Evolutionary conservation across 305 asterid genomes (phyloP).

Genomic region (Fraxinus sp.): DNA sequence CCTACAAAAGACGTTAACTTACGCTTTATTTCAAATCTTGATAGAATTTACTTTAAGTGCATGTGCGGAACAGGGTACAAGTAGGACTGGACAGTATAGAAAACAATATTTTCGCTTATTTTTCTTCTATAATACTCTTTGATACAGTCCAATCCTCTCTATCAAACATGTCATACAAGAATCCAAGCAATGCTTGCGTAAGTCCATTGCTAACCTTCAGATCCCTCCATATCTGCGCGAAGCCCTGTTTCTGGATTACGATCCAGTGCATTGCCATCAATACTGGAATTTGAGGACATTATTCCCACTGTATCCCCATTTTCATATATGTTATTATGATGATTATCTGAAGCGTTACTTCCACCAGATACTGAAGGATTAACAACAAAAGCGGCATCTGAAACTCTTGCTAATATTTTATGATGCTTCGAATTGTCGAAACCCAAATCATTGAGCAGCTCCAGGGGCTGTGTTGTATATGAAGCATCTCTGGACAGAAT

Average conservation of each 20-base stretch:
- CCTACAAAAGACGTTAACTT: slow-evolving; percentile 43
- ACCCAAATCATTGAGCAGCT: slow-evolving; percentile 91
- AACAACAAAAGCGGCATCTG: slow-evolving; percentile 47
- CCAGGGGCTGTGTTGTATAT: slow-evolving; percentile 95
- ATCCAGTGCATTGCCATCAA: slow-evolving; percentile 46
- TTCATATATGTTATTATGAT: slow-evolving; percentile 41
- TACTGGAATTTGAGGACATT: slow-evolving; percentile 29
- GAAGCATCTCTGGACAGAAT: slow-evolving; percentile 82
- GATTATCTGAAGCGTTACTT: slow-evolving; percentile 34
- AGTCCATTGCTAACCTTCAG: slow-evolving; percentile 63
- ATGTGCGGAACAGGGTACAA: neutral
- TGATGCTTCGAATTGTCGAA: slow-evolving; percentile 63
- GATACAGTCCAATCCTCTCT: neutral
- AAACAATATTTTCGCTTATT: neutral
- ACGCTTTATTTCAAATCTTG: slow-evolving; percentile 17
- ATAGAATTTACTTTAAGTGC: slow-evolving; percentile 12
- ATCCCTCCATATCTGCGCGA: slow-evolving; percentile 58
- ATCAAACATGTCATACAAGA: neutral
- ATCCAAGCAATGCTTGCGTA: slow-evolving; percentile 19
- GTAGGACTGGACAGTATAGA: neutral
- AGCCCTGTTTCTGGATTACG: slow-evolving; percentile 50
- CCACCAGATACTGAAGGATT: slow-evolving; percentile 33
- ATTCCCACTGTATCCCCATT: slow-evolving; percentile 48
- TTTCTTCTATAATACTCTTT: neutral
- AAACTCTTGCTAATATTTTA: slow-evolving; percentile 41